A percentile compares a stretch with the other conserved stretches of the same genome.
These are phyloP conservation scores for Crucibulum laeve DNA, from an alignment of 768 basidiomycete genomes.

Conservation along the genomic window DNA sequence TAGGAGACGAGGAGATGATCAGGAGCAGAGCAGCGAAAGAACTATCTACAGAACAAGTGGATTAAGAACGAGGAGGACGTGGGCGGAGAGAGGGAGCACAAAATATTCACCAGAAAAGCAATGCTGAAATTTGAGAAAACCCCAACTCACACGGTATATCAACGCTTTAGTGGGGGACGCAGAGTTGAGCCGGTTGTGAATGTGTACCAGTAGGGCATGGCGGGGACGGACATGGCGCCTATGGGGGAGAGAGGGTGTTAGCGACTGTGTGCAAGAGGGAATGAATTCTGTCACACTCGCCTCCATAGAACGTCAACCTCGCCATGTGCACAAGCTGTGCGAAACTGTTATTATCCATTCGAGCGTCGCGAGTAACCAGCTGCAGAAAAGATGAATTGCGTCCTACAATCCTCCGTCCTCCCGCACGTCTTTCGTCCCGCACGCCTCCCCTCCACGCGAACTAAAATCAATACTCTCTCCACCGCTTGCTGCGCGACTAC, in stretches of 20 bases:
- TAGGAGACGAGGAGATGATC: no score
- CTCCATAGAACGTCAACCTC: slow-evolving; percentile 70
- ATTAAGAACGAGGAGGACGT: no score
- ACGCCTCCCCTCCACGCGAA: not conserved
- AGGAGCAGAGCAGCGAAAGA: no score
- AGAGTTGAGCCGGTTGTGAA: slow-evolving; percentile 71
- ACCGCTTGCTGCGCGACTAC: slow-evolving; percentile 84
- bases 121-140: not conserved
- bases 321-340: slow-evolving; percentile 55
- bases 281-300: slow-evolving; percentile 23
- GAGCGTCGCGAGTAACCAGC: no score
- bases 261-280: not conserved
- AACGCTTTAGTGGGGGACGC: slow-evolving; percentile 52
- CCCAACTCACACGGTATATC: slow-evolving; percentile 51
- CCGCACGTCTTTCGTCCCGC: not conserved
- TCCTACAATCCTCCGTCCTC: no score
- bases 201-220: slow-evolving; percentile 79
- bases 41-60: no score
- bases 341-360: no score
- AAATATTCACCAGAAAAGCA: no score
- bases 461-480: slow-evolving; percentile 40
- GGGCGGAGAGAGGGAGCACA: no score
- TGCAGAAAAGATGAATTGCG: no score
- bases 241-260: not conserved
- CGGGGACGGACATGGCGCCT: slow-evolving; percentile 77